Percentiles rank a stretch among this genome's conserved stretches.
These are phyloP conservation scores for Eutrema heterophyllum DNA, from an alignment of 345 rosid genomes.

Conservation along the genomic window DNA sequence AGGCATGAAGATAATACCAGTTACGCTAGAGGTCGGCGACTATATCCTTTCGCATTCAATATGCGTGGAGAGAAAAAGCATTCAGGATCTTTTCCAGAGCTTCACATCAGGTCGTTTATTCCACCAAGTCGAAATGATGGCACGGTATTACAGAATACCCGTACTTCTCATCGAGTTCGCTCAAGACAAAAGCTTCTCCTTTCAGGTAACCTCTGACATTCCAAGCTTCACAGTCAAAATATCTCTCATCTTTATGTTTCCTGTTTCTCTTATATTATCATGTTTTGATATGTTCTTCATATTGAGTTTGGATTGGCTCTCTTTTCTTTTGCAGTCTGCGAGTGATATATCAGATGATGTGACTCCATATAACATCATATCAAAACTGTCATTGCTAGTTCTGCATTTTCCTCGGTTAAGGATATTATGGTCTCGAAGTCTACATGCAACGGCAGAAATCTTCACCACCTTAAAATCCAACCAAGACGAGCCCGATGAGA, in stretches of 20 bases:
- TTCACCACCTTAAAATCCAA: constrained; percentile 80
- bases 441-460: constrained; percentile 93
- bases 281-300: not conserved
- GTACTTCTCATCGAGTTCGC: constrained; percentile 97
- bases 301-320: not conserved
- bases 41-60: constrained; percentile 83
- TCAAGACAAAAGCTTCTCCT: constrained; percentile 97
- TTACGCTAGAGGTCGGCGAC: constrained; percentile 92
- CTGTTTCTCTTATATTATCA: not conserved
- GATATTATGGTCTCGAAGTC: constrained; percentile 92
- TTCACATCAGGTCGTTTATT: constrained; percentile 91
- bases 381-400: constrained; percentile 86
- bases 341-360: constrained; percentile 96
- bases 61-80: constrained; percentile 94
- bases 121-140: constrained; percentile 93
- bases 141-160: constrained; percentile 83
- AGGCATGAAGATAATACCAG: constrained; percentile 89
- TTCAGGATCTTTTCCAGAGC: constrained; percentile 92
- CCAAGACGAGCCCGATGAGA: constrained; percentile 92
- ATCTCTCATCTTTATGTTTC: not conserved
- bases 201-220: constrained; percentile 53
- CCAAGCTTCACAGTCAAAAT: not conserved
- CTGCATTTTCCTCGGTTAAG: constrained; percentile 90
- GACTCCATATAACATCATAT: constrained; percentile 81
- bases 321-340: constrained; percentile 56